Conservation (phyloP, 2,329 filamentous ascomycete species). For the Byssothecium circinans region DNA sequence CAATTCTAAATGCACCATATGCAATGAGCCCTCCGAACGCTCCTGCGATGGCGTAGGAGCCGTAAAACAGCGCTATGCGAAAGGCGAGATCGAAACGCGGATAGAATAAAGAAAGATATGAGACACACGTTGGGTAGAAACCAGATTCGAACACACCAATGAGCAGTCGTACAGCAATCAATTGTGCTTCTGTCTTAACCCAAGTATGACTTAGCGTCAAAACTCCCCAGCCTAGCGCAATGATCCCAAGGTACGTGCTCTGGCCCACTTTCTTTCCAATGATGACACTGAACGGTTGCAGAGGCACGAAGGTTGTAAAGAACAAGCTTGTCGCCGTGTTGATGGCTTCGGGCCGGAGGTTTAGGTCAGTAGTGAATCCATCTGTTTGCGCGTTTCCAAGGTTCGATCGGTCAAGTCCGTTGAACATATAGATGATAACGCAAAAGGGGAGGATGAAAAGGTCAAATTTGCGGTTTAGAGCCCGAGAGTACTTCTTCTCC, state of each 20-base stretch:
- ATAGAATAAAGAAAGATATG: conserved; percentile 57
- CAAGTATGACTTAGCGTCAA: conserved; percentile 28
- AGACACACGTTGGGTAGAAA: conserved; percentile 58
- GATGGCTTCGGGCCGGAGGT: conserved; percentile 23
- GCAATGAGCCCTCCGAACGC: conserved; percentile 47
- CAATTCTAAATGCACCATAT: conserved; percentile 52
- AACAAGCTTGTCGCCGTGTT: conserved; percentile 30
- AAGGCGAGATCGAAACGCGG: conserved; percentile 45
- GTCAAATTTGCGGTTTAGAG: conserved; percentile 24
- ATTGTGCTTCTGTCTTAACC: conserved; percentile 17
- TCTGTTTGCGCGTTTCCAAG: conserved; percentile 31
- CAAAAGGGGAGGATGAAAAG: conserved; percentile 23
- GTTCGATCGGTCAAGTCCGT: conserved; percentile 28
- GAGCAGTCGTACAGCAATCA: conserved; percentile 25
- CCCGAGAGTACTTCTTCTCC: conserved; percentile 5
- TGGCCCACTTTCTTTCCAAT: conserved; percentile 23
- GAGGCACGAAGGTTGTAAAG: conserved; percentile 26
- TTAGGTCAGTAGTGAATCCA: conserved; percentile 27
- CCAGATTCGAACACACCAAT: conserved; percentile 55
- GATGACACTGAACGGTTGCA: conserved; percentile 24
- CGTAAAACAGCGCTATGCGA: conserved; percentile 50
- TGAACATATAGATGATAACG: conserved; percentile 25
- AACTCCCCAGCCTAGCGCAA: conserved; percentile 23
- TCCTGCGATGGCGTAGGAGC: conserved; percentile 46
- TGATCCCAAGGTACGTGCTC: conserved; percentile 12